Evolutionary conservation across 2,329 filamentous ascomycete species (phyloP).

Genomic region (Arthrobotrys pseudoclavata): DNA sequence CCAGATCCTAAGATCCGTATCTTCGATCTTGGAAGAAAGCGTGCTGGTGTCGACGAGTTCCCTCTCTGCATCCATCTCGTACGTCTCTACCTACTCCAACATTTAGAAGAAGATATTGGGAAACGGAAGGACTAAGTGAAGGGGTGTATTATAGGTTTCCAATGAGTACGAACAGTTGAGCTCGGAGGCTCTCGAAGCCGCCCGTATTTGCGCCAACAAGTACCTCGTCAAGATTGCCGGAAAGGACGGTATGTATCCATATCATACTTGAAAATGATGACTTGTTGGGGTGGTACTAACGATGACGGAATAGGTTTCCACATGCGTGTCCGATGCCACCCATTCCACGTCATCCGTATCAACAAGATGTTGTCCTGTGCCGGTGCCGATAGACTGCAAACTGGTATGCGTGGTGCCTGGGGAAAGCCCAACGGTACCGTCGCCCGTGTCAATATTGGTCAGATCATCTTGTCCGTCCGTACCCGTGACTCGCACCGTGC

Average conservation of each 20-base stretch:
- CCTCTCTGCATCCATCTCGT: constrained; percentile 94
- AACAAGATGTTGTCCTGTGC: constrained; percentile 99
- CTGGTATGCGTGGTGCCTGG: constrained; percentile 99
- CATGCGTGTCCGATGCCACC: constrained; percentile 80
- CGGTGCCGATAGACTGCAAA: constrained; percentile 99
- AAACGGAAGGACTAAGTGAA: constrained; percentile 18
- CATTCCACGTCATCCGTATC: constrained; percentile 99
- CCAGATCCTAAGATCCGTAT: constrained; percentile 88
- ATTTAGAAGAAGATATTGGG: background rate
- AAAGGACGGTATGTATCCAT: constrained; percentile 70
- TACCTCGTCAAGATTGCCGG: constrained; percentile 78
- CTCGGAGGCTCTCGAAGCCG: constrained; percentile 98
- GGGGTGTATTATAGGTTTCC: constrained; percentile 74
- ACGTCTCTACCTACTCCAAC: constrained; percentile 23
- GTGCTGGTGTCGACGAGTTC: constrained; percentile 99
- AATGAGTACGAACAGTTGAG: constrained; percentile 99
- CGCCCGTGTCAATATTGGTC: constrained; percentile 99
- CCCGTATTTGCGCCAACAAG: constrained; percentile 99
- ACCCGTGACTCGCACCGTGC: constrained; percentile 95
- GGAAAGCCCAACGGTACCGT: constrained; percentile 99
- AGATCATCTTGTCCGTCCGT: constrained; percentile 97
- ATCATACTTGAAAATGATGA: background rate
- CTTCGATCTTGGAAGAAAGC: constrained; percentile 99
- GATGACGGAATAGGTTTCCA: constrained; percentile 72
- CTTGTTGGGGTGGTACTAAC: constrained; percentile 1